Evolutionary conservation across 1,284 basidiomycete genomes (phyloP).

Genomic region (Ceratobasidium sp.): DNA sequence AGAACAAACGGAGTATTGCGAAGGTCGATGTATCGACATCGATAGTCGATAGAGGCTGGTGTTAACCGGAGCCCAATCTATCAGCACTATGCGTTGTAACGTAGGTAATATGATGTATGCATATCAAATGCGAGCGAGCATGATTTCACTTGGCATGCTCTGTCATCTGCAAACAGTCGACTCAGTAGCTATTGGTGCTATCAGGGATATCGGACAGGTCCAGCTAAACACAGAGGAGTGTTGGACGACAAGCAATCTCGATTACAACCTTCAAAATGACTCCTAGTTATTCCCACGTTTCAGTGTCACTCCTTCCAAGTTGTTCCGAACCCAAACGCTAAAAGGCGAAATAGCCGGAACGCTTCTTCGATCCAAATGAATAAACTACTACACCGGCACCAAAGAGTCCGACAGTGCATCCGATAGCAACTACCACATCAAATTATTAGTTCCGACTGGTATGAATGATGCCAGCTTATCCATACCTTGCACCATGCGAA

Average conservation of each 20-base stretch:
- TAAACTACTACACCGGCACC: slow-evolving; percentile 88
- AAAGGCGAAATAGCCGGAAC: slow-evolving; percentile 85
- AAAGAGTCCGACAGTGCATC: slow-evolving; percentile 89
- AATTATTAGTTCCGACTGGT: background rate
- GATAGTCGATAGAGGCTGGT: background rate
- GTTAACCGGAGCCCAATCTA: background rate
- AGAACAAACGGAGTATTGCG: background rate
- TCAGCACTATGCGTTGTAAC: background rate
- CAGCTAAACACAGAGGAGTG: no score
- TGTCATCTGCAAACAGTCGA: no score
- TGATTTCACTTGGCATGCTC: no score
- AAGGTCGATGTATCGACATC: background rate
- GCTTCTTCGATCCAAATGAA: slow-evolving; percentile 85
- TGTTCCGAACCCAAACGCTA: slow-evolving; percentile 48
- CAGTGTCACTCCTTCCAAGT: background rate
- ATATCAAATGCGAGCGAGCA: no score
- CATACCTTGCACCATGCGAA: slow-evolving; percentile 48
- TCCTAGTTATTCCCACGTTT: slow-evolving; percentile 19
- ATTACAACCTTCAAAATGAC: background rate
- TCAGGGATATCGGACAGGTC: no score
- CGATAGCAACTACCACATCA: slow-evolving; percentile 80
- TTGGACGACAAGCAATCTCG: no score
- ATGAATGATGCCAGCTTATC: background rate
- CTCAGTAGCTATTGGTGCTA: no score
- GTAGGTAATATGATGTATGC: background rate